These are phyloP conservation scores for Capsella bursapastoris DNA, from an alignment of 345 rosid species.

Conservation along the genomic window DNA sequence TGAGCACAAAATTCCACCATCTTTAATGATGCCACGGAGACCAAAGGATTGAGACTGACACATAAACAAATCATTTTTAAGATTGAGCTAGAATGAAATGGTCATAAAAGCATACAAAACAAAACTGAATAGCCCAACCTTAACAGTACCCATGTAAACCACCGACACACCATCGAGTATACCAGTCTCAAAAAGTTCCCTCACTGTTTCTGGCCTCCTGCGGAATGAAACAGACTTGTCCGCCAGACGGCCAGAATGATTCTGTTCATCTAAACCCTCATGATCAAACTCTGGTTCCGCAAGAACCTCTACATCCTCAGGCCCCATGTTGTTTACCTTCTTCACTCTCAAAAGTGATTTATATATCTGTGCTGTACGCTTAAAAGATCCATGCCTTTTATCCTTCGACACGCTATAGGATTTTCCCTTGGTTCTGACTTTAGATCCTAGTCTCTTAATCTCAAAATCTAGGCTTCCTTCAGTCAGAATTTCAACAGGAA, in stretches of 20 bases:
- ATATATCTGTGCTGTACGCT: conserved; percentile 42
- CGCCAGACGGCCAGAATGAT: conserved; percentile 51
- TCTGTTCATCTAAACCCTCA: conserved; percentile 62
- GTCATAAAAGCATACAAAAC: conserved; percentile 19
- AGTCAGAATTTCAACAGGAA: conserved; percentile 36
- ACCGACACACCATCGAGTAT: conserved; percentile 86
- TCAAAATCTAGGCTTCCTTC: conserved; percentile 42
- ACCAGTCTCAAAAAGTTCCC: conserved; percentile 90
- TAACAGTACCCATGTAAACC: conserved; percentile 82
- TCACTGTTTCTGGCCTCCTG: conserved; percentile 81
- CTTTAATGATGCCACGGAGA: conserved; percentile 86
- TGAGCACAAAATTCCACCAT: conserved; percentile 90
- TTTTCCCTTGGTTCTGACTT: conserved; percentile 6
- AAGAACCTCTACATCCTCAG: conserved; percentile 48
- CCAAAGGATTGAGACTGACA: conserved; percentile 76
- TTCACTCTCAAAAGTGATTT: conserved; percentile 46
- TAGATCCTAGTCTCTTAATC: conserved; percentile 16
- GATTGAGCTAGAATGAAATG: conserved; percentile 26
- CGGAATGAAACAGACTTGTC: conserved; percentile 52
- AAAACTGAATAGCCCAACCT: conserved; percentile 56
- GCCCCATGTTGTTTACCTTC: conserved; percentile 52
- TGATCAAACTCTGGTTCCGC: conserved; percentile 47
- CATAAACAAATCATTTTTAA: conserved; percentile 33
- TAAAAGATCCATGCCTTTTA: conserved; percentile 34
- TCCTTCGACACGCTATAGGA: conserved; percentile 31